These are phyloP conservation scores for Prosopis cineraria DNA, from an alignment of 306 rosid species.

Conservation along the genomic window DNA sequence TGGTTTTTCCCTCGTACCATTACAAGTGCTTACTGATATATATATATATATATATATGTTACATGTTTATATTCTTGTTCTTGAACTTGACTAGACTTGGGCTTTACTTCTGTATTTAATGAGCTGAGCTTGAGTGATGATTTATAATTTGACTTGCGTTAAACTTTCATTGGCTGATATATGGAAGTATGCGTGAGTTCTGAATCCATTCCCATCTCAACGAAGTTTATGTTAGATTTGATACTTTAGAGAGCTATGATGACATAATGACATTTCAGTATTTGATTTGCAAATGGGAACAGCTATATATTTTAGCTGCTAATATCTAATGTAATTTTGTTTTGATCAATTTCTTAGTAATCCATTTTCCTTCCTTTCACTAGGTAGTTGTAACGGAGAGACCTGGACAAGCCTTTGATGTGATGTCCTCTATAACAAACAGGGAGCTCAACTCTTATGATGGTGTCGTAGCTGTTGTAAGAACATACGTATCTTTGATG, in stretches of 20 bases:
- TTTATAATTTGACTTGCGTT: background rate
- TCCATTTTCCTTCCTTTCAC: slow-evolving; percentile 33
- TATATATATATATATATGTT: background rate
- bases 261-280: background rate
- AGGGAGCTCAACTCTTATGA: slow-evolving; percentile 77
- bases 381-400: slow-evolving; percentile 90
- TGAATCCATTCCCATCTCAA: slow-evolving; percentile 1
- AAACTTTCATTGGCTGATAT: slow-evolving; percentile 18
- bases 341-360: slow-evolving; percentile 10
- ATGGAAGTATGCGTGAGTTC: slow-evolving; percentile 3
- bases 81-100: slow-evolving; percentile 8
- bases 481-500: slow-evolving; percentile 44
- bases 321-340: slow-evolving; percentile 11
- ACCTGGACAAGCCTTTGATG: slow-evolving; percentile 83
- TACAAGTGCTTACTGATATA: background rate
- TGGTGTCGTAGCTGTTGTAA: slow-evolving; percentile 89
- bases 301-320: slow-evolving; percentile 14
- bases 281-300: slow-evolving; percentile 18
- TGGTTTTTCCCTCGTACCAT: background rate
- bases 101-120: background rate
- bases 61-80: slow-evolving; percentile 5
- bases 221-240: slow-evolving; percentile 11
- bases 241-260: background rate
- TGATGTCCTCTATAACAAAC: slow-evolving; percentile 65
- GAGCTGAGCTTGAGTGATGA: background rate